Evolutionary conservation across 1,284 basidiomycete species (phyloP), one percentile per base, ranked within the genome.

Genomic region (Sutorius eximius): DNA sequence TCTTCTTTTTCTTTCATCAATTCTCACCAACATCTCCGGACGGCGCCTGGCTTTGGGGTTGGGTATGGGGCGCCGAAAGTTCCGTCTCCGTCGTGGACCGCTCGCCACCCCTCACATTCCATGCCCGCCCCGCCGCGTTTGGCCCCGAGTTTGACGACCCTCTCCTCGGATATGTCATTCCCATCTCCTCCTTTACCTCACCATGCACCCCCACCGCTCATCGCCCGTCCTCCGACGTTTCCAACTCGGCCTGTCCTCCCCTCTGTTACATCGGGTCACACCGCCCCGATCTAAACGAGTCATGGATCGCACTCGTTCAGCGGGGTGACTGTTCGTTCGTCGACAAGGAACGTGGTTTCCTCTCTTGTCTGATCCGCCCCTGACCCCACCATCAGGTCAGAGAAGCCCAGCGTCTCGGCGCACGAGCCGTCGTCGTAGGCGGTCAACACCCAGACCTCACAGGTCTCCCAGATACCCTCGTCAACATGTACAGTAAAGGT

Each of bases 401-500:
- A 46, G 86, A 91, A 63, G 91, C 93, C 1, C 91, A 95, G 69
- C 76, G 81, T 41, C 74, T 92, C 12, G 93, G 93, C n/a, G 93
- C 93, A 1, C 82, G 78, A 59, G 93, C 87, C 2, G 87, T 95
- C 27, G 83, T 96, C n/a, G 91, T 97, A 1, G 94, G 93, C 42
- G 93, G 94, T 46, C 80, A 86, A 61, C 81, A 87, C 64, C 84
- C 85, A 33, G 77, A 76, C 20, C 61, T 78, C 45, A 83, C 84
- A 12, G 84, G 88, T 5, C 81, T 81, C 63, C 84, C 91, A 16
- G 89, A 92, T 64, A 81, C 82, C n/a, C 76, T 95, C 56, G 82
- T 95, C 41, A 94, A 91, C 58, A 95, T 95, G 93, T 94, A 89
- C 72, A 91, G 88, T 68, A 89, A 89, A 71, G 86, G 88, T 89